Percentiles rank a stretch among this genome's conserved stretches.
Evolutionary conservation across 2,329 filamentous ascomycete species (phyloP).

Genomic region (Pleoardoris graminearum): DNA sequence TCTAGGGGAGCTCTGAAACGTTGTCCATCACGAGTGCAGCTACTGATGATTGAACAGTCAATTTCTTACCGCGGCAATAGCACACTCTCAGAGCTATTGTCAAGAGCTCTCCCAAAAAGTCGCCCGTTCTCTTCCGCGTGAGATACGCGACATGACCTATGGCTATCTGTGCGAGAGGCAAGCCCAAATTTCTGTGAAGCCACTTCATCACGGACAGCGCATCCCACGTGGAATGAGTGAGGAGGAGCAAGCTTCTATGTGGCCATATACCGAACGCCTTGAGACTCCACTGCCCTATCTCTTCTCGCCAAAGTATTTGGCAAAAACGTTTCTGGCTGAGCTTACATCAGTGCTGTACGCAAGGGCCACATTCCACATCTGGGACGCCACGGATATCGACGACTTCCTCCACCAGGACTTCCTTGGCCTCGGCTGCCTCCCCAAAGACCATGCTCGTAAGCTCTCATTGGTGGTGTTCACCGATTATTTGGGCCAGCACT

Average conservation of each 20-base stretch:
- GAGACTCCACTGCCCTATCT: background rate
- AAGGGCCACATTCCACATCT: constrained; percentile 5
- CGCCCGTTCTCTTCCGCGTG: background rate
- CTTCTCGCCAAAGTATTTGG: background rate
- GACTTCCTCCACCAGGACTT: constrained; percentile 1
- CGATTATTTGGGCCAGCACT: background rate
- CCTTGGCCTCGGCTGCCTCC: background rate
- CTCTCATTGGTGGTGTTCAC: constrained; percentile 1
- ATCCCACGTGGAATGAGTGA: background rate
- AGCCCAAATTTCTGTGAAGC: background rate
- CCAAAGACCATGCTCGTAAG: background rate
- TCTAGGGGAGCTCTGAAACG: too few species aligned
- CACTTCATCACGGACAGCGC: background rate
- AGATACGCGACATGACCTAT: constrained; percentile 3
- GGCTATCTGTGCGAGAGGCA: background rate
- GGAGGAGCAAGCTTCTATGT: too few species aligned
- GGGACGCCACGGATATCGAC: background rate
- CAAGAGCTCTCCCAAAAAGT: background rate
- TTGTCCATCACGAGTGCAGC: too few species aligned
- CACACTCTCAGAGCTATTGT: background rate
- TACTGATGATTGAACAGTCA: background rate
- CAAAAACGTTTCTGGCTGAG: background rate
- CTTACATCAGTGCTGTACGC: background rate
- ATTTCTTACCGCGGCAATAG: background rate
- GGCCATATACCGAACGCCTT: background rate